These are phyloP conservation scores for Xanthoparmelia taractica DNA, from an alignment of 495 filamentous ascomycete species.

Conservation along the genomic window DNA sequence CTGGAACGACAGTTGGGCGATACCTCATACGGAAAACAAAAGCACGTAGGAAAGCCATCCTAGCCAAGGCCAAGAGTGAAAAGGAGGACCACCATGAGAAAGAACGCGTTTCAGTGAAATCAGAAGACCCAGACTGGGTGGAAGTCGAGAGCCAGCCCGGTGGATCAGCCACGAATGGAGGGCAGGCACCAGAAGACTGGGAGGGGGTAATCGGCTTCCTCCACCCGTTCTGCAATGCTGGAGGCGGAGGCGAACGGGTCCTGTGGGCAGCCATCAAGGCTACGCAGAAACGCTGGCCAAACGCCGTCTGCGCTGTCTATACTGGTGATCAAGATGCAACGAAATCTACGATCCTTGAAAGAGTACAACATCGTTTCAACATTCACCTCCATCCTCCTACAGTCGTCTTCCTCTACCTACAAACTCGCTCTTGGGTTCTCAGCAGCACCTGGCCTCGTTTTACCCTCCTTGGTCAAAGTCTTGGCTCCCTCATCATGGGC, in stretches of 20 bases:
- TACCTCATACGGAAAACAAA: slow-evolving; percentile 59
- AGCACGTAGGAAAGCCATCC: slow-evolving; percentile 54
- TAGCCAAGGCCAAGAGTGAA: slow-evolving; percentile 51
- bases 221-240: slow-evolving; percentile 86
- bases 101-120: slow-evolving; percentile 29
- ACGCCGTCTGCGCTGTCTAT: slow-evolving; percentile 82
- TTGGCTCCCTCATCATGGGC: slow-evolving; percentile 78
- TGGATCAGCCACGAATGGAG: slow-evolving; percentile 46
- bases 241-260: slow-evolving; percentile 91
- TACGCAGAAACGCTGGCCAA: slow-evolving; percentile 82
- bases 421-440: slow-evolving; percentile 76
- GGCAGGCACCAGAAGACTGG: slow-evolving; percentile 52
- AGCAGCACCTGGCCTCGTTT: slow-evolving; percentile 81
- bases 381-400: slow-evolving; percentile 80
- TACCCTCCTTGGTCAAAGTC: slow-evolving; percentile 86
- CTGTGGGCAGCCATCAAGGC: slow-evolving; percentile 93
- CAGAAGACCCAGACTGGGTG: slow-evolving; percentile 66
- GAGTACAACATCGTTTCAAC: slow-evolving; percentile 85
- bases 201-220: slow-evolving; percentile 88
- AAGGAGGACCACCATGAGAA: slow-evolving; percentile 45
- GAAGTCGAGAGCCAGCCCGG: slow-evolving; percentile 53
- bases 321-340: slow-evolving; percentile 86
- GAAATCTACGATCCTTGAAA: slow-evolving; percentile 67
- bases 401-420: slow-evolving; percentile 80
- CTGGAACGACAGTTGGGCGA: slow-evolving; percentile 51